Conservation (phyloP, 371 early-diverging fungal genomes). For the Saksenaea vasiformis region DNA sequence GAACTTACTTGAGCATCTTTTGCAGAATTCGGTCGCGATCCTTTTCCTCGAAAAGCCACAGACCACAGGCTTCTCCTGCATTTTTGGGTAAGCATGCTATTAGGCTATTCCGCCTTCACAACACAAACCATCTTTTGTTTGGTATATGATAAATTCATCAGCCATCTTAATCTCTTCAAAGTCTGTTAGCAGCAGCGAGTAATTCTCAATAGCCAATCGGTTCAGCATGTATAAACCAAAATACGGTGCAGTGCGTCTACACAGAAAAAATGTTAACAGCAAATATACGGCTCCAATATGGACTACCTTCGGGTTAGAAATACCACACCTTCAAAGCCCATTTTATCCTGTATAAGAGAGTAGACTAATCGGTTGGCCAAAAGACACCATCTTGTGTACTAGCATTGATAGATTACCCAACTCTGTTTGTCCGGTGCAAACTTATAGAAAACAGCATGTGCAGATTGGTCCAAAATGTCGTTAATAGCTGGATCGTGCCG, state of each 20-base stretch:
- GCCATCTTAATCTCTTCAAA: slow-evolving; percentile 64
- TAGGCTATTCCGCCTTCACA: background rate
- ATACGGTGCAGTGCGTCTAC: slow-evolving; percentile 44
- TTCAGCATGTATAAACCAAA: slow-evolving; percentile 74
- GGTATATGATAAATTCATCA: slow-evolving; percentile 73
- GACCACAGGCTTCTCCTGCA: slow-evolving; percentile 58
- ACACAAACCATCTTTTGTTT: slow-evolving; percentile 60
- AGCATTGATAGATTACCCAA: slow-evolving; percentile 60
- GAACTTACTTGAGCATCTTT: slow-evolving; percentile 55
- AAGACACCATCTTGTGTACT: background rate
- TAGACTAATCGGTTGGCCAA: background rate
- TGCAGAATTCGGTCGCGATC: slow-evolving; percentile 67
- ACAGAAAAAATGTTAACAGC: background rate
- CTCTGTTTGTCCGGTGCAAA: slow-evolving; percentile 61
- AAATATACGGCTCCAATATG: background rate
- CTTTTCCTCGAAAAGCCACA: slow-evolving; percentile 74
- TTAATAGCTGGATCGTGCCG: slow-evolving; percentile 70
- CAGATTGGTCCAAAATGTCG: slow-evolving; percentile 70
- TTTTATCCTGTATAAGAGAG: slow-evolving; percentile 57
- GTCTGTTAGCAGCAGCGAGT: slow-evolving; percentile 54
- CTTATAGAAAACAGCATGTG: slow-evolving; percentile 80
- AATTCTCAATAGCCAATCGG: slow-evolving; percentile 67
- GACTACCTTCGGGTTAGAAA: slow-evolving; percentile 61
- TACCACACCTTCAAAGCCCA: slow-evolving; percentile 68
- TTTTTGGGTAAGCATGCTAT: background rate